Conservation (phyloP, 176 grass and related monocot genomes). For the Carex pumila region DNA sequence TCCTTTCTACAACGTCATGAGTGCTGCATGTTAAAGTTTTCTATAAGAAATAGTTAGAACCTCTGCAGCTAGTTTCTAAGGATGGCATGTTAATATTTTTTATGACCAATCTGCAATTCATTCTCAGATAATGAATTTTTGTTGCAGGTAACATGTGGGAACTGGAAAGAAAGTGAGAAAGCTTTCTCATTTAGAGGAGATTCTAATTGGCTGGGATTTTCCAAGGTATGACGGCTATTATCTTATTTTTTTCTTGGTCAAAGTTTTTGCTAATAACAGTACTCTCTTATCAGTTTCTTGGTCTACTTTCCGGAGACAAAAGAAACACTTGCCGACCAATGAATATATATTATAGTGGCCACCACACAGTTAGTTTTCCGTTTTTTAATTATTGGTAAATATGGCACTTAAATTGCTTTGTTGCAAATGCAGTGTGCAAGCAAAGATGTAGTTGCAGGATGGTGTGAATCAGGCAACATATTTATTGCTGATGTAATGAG, state of each 20-base stretch:
- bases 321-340: not conserved
- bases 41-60: not conserved
- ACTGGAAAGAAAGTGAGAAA: constrained; percentile 48
- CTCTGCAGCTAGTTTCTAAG: not conserved
- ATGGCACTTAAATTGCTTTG: not conserved
- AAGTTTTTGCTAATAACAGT: not conserved
- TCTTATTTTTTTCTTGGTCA: not conserved
- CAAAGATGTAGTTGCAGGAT: constrained; percentile 65
- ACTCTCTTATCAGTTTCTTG: not conserved
- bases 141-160: constrained; percentile 70
- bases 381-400: not conserved
- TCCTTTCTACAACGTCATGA: not conserved
- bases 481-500: constrained; percentile 59
- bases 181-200: constrained; percentile 84
- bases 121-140: not conserved
- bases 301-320: not conserved
- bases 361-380: not conserved
- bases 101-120: not conserved
- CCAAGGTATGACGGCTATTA: constrained; percentile 42
- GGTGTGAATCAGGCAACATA: constrained; percentile 76
- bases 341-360: not conserved
- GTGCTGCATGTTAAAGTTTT: not conserved
- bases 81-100: not conserved
- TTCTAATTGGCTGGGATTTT: constrained; percentile 85
- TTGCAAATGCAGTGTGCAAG: constrained; percentile 42